Conservation (phyloP, 1,139 yeast species). For the Lodderomyces metapsilosis region DNA sequence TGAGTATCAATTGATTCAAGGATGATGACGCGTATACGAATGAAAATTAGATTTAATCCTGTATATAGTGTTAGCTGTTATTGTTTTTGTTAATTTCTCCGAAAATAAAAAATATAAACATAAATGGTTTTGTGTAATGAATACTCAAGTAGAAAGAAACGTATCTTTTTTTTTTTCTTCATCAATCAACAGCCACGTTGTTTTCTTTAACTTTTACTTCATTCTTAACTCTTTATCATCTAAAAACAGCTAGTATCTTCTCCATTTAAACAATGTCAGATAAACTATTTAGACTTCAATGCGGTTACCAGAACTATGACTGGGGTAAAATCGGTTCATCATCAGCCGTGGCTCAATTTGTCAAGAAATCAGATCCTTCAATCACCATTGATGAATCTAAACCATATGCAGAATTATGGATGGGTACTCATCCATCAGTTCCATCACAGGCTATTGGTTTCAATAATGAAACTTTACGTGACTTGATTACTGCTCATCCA, state of each 20-base stretch:
- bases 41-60: not conserved
- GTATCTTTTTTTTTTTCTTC: too few species aligned
- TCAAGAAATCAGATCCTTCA: slow-evolving; percentile 64
- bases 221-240: not conserved
- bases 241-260: not conserved
- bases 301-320: slow-evolving; percentile 70
- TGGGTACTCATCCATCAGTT: slow-evolving; percentile 96
- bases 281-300: slow-evolving; percentile 43
- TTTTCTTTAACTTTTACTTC: not conserved
- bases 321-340: slow-evolving; percentile 86
- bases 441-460: slow-evolving; percentile 65
- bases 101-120: slow-evolving; percentile 14
- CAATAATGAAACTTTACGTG: slow-evolving; percentile 60
- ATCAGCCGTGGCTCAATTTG: slow-evolving; percentile 88
- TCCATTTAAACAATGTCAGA: slow-evolving; percentile 9
- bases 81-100: slow-evolving; percentile 19
- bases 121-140: slow-evolving; percentile 1
- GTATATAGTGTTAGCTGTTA: slow-evolving; percentile 25
- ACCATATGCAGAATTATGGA: slow-evolving; percentile 95
- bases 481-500: slow-evolving; percentile 63
- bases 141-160: too few species aligned
- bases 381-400: slow-evolving; percentile 60
- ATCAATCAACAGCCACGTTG: too few species aligned
- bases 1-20: not conserved
- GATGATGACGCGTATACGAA: not conserved